Conservation (phyloP, 2,329 filamentous ascomycete genomes). For the Clonostachys solani region DNA sequence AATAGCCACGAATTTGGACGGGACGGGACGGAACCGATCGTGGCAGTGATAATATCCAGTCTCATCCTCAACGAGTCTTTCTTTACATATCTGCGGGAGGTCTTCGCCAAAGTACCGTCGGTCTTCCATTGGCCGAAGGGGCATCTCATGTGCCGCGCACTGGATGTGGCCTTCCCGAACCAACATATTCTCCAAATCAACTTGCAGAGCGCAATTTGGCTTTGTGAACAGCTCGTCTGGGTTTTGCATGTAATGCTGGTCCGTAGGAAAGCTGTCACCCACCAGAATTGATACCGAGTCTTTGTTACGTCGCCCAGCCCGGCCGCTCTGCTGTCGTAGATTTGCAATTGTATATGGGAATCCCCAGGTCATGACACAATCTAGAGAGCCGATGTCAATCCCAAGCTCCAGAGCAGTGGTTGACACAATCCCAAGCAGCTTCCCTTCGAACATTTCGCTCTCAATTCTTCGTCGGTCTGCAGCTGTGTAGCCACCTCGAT, state of each 20-base stretch:
- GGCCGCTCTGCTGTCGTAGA: slow-evolving; percentile 87
- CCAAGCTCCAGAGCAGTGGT: slow-evolving; percentile 91
- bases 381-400: slow-evolving; percentile 90
- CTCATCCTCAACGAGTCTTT: slow-evolving; percentile 69
- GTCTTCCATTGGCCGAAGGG: slow-evolving; percentile 76
- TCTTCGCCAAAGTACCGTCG: slow-evolving; percentile 73
- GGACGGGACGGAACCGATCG: slow-evolving; percentile 79
- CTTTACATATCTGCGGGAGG: slow-evolving; percentile 65
- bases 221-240: slow-evolving; percentile 91
- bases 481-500: slow-evolving; percentile 90
- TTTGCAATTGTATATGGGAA: slow-evolving; percentile 97
- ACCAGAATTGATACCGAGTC: slow-evolving; percentile 89
- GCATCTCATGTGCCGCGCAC: slow-evolving; percentile 93
- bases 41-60: slow-evolving; percentile 88
- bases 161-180: slow-evolving; percentile 92
- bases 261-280: slow-evolving; percentile 83
- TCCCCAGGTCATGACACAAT: slow-evolving; percentile 89
- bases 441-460: slow-evolving; percentile 94
- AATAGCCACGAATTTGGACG: slow-evolving; percentile 80
- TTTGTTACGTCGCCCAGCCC: slow-evolving; percentile 86
- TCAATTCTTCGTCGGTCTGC: slow-evolving; percentile 88
- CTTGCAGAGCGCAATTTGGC: slow-evolving; percentile 82
- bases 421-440: slow-evolving; percentile 86
- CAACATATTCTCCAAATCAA: slow-evolving; percentile 88
- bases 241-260: slow-evolving; percentile 97